A percentile compares a stretch with the other conserved stretches of the same genome.
These are phyloP conservation scores for Pythium folliculosum DNA, from an alignment of 352 stramenopile genomes.

Conservation along the genomic window DNA sequence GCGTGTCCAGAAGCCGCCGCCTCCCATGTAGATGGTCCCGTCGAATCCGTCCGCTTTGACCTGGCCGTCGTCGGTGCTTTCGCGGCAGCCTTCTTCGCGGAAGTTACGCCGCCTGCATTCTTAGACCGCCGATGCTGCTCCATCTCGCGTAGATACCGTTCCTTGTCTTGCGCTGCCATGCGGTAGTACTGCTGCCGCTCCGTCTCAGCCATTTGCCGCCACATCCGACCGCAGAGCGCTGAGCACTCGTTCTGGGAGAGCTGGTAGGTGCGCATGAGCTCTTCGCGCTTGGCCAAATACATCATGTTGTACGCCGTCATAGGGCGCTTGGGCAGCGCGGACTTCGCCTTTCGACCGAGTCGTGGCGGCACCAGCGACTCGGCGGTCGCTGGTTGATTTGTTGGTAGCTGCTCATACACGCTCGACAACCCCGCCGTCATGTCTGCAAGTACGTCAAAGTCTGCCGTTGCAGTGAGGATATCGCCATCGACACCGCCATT, in stretches of 20 bases:
- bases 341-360: conserved; percentile 15
- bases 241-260: conserved; percentile 73
- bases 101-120: neutral
- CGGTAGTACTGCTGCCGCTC: conserved; percentile 54
- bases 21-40: neutral
- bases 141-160: conserved; percentile 47
- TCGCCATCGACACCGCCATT: conserved; percentile 1
- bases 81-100: neutral
- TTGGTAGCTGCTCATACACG: neutral
- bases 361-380: neutral
- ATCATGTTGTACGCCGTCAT: conserved; percentile 68
- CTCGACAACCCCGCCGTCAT: neutral
- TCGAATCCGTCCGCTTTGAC: neutral
- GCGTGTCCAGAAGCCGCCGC: neutral
- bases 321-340: conserved; percentile 31
- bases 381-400: neutral
- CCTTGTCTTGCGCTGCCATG: conserved; percentile 57
- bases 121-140: conserved; percentile 27
- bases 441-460: neutral
- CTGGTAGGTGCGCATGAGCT: conserved; percentile 55
- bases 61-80: neutral
- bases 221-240: conserved; percentile 54
- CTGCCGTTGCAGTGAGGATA: neutral
- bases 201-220: conserved; percentile 54
- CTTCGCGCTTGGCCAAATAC: conserved; percentile 56